phyloP scores from a whole-genome alignment of 108 stramenopile species.

The Bacterosira constricta region DNA sequence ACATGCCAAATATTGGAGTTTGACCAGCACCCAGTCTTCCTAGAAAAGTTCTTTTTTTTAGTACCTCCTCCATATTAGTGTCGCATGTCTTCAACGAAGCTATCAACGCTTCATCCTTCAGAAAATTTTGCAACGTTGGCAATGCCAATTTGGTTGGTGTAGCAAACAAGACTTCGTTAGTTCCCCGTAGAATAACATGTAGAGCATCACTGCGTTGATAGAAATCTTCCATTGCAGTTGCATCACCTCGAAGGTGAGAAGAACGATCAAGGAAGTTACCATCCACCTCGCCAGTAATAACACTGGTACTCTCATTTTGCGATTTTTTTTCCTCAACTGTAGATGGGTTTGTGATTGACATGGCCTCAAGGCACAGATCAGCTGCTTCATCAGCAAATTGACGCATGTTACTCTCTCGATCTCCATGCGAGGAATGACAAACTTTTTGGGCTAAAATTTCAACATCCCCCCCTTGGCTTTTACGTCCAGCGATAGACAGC shows the following conservation, averaged over 20 bases:
- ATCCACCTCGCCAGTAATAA: background rate
- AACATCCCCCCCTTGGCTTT: conserved; percentile 23
- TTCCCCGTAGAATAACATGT: conserved; percentile 56
- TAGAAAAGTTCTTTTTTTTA: conserved; percentile 45
- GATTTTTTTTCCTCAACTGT: background rate
- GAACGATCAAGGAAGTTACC: conserved; percentile 60
- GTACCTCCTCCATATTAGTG: background rate
- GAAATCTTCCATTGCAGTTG: conserved; percentile 42
- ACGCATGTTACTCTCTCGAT: conserved; percentile 79
- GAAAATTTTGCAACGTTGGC: conserved; percentile 11
- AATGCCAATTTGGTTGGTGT: conserved; percentile 36
- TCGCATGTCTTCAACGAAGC: background rate
- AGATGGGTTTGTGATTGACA: conserved; percentile 13
- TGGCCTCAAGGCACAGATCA: conserved; percentile 51
- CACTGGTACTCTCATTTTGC: background rate
- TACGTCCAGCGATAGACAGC: conserved; percentile 62
- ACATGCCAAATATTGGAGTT: conserved; percentile 54
- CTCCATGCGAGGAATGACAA: conserved; percentile 53
- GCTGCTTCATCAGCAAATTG: conserved; percentile 84
- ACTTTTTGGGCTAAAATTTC: conserved; percentile 60
- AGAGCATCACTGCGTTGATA: conserved; percentile 50
- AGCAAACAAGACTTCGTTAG: conserved; percentile 36
- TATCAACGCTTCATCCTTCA: background rate
- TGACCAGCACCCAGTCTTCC: conserved; percentile 35
- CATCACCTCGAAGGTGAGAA: conserved; percentile 55